phyloP scores from a whole-genome alignment of 257 asterid genomes.

The Gentiana dahurica region DNA sequence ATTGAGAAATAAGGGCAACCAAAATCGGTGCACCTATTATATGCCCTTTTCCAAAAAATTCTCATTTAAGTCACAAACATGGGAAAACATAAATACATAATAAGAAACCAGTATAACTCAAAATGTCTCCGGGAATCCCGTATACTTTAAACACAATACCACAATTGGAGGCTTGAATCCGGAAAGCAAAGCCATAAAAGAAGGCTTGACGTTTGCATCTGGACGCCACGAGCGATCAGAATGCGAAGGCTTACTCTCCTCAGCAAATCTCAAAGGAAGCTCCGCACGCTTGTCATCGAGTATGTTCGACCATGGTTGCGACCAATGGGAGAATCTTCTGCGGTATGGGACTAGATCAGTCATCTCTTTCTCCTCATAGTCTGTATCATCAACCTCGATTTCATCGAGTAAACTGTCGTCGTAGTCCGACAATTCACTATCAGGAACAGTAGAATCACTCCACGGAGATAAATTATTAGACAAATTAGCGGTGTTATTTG shows the following conservation, averaged over 20 bases:
- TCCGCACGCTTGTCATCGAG: conserved; percentile 3
- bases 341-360: conserved; percentile 1
- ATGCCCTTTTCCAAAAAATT: not conserved
- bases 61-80: not conserved
- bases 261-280: conserved; percentile 3
- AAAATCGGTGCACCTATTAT: too few species aligned
- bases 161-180: conserved; percentile 11
- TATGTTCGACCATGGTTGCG: conserved; percentile 20
- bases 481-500: too few species aligned
- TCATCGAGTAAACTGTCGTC: conserved; percentile 24
- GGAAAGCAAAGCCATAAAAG: conserved; percentile 1
- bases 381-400: conserved; percentile 13
- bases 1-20: too few species aligned
- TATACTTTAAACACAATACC: conserved; percentile 8
- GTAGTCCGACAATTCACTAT: conserved; percentile 10
- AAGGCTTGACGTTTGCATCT: conserved; percentile 7
- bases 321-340: conserved; percentile 17
- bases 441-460: conserved; percentile 5
- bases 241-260: conserved; percentile 7
- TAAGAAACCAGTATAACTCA: not conserved
- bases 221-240: conserved; percentile 12
- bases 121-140: not conserved
- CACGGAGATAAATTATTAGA: conserved; percentile 12
- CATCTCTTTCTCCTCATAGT: conserved; percentile 12
- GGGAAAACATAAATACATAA: not conserved